Percentiles rank a stretch among this genome's conserved stretches.
These are phyloP conservation scores for Cercis canadensis DNA, from an alignment of 306 rosid genomes.

Conservation along the genomic window DNA sequence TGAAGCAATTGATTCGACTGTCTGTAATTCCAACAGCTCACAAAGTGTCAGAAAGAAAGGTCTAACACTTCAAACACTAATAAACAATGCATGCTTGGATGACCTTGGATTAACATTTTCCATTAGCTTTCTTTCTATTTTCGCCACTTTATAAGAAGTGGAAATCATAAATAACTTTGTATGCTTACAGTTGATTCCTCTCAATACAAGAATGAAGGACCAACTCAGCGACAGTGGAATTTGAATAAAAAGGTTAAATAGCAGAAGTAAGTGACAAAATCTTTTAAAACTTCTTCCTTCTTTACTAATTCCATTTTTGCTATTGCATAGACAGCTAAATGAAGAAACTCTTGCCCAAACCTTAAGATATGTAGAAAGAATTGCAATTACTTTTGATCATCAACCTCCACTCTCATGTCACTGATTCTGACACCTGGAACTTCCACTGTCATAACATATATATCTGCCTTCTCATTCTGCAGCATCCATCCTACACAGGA, in stretches of 20 bases:
- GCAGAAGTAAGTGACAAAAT: not conserved
- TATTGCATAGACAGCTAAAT: no score
- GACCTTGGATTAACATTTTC: not conserved
- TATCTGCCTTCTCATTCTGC: conserved; percentile 68
- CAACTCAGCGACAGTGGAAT: no score
- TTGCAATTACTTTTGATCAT: conserved; percentile 64
- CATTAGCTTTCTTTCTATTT: not conserved
- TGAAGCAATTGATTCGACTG: conserved; percentile 47
- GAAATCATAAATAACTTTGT: not conserved
- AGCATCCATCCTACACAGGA: conserved; percentile 84
- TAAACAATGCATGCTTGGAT: not conserved
- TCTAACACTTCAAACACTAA: conserved; percentile 9
- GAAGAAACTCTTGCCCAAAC: no score
- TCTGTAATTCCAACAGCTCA: conserved; percentile 31
- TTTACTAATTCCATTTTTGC: not conserved
- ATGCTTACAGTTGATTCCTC: not conserved
- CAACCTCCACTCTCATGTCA: conserved; percentile 83
- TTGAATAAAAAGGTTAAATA: not conserved
- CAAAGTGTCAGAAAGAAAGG: conserved; percentile 8
- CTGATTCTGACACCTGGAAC: conserved; percentile 73
- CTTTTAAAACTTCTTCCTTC: not conserved
- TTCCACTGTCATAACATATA: conserved; percentile 72
- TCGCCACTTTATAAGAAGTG: not conserved
- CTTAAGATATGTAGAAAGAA: no score
- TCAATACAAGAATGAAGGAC: no score